Conservation (phyloP, 768 basidiomycete species). For the Sutorius australiensis region DNA sequence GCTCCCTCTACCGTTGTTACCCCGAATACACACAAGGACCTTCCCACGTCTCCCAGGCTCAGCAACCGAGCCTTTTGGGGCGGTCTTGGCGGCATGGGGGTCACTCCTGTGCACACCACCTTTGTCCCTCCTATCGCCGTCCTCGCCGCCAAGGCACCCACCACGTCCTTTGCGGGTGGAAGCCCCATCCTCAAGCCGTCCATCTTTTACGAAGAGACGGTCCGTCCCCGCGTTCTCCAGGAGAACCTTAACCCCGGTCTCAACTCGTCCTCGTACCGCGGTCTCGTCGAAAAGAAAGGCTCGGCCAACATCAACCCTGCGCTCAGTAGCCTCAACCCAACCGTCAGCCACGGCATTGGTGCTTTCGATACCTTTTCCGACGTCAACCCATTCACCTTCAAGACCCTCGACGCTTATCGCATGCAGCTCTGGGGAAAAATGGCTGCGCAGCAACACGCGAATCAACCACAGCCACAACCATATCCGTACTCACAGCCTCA, state of each 20-base stretch:
- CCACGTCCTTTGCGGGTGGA: constrained; percentile 16
- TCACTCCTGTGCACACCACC: constrained; percentile 82
- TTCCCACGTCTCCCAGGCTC: constrained; percentile 59
- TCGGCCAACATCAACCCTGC: constrained; percentile 28
- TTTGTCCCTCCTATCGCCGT: constrained; percentile 67
- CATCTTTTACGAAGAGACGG: constrained; percentile 30
- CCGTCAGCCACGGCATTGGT: constrained; percentile 27
- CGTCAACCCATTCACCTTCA: constrained; percentile 80
- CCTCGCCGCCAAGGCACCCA: constrained; percentile 24
- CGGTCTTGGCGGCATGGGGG: constrained; percentile 61
- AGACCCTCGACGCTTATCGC: constrained; percentile 78
- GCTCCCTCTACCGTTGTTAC: constrained; percentile 40
- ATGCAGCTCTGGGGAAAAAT: constrained; percentile 94
- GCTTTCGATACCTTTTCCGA: constrained; percentile 80
- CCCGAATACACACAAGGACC: constrained; percentile 75
- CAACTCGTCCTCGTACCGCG: constrained; percentile 13
- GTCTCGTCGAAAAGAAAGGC: constrained; percentile 31
- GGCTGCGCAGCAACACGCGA: constrained; percentile 62
- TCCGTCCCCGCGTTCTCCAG: constrained; percentile 21
- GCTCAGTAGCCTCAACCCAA: constrained; percentile 28
- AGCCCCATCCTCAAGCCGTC: constrained; percentile 30
- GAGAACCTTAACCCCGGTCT: constrained; percentile 28
- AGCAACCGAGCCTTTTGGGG: constrained; percentile 71
- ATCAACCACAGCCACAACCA: constrained; percentile 36
- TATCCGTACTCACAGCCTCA: constrained; percentile 23